Base-by-base conservation (phyloP, 495 filamentous ascomycete genomes). In the Aspergillus funiculosus region DNA sequence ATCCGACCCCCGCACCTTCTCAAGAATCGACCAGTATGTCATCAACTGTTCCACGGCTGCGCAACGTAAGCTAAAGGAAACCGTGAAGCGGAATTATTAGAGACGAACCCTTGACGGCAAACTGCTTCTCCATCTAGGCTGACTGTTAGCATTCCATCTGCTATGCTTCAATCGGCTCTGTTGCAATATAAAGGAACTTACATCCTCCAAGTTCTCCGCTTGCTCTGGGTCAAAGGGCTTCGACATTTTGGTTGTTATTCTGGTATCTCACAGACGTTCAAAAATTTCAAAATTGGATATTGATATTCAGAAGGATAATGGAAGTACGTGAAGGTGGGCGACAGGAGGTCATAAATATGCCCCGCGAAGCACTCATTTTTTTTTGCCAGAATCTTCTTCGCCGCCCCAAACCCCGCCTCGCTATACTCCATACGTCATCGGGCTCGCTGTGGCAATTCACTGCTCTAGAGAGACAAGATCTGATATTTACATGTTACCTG, bases 1-100 rank as follows among this genome's bases (percentile, higher is more conserved):
- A 29, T 83, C 68, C 5, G 88, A 95, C 51, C 92, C 92, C 52
- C 72, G 85, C 48, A 90, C 78, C 62, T 85, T 87, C 66, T 97
- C 84, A 52, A 99, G 83, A 54, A 99, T 94, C 17, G 81, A 69
- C 91, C 91, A 99, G 75, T 96, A 99, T 35, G 90, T 96, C 62
- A 83, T 79, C 69, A 97, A 84, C 63, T 97, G 92, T 65, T 95
- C 86, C 9, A 99, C 94, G 35, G 81, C 88, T 91, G 53, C 9
- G 22, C 19, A 27, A 20, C 26, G 53, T 64, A 25, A 65, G 54
- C 43, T 39, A 40, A 15, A 26, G 10, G 27, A 15, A 36, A 30
- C 24, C 13, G 40, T 41, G 19, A 14, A 40, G 11, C 13, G n/a
- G 18, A 31, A 6, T 15, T 36, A 32, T 15, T 2, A n/a, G 24